Conservation (phyloP, 164 flowering plant genomes). For the Umbellularia californica region DNA sequence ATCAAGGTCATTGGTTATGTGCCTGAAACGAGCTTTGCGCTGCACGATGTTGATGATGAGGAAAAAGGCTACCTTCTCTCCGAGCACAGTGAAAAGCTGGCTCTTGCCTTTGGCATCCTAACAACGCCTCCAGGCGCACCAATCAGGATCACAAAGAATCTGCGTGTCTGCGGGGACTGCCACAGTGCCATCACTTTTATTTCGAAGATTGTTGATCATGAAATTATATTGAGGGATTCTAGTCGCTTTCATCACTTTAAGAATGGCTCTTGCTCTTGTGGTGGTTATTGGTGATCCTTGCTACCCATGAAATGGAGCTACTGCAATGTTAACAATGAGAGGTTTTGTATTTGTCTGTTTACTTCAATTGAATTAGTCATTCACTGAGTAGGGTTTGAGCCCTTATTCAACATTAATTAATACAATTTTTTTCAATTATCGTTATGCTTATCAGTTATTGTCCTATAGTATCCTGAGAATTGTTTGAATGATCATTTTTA, state of each 20-base stretch:
- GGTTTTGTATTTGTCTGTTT: too few species aligned
- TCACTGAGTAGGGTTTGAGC: too few species aligned
- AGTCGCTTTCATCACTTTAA: constrained; percentile 84
- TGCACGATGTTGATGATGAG: constrained; percentile 86
- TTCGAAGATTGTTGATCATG: constrained; percentile 61
- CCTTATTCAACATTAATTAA: too few species aligned
- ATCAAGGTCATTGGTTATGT: constrained; percentile 64
- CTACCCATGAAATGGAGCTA: too few species aligned
- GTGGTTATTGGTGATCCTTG: constrained; percentile 58
- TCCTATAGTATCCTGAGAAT: too few species aligned
- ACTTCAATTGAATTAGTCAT: too few species aligned
- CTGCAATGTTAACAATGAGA: too few species aligned
- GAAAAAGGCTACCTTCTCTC: constrained; percentile 66
- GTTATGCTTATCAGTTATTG: too few species aligned
- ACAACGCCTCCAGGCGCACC: constrained; percentile 51
- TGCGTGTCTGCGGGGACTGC: constrained; percentile 82
- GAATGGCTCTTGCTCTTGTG: constrained; percentile 73
- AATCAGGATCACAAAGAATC: constrained; percentile 72
- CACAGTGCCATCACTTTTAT: constrained; percentile 61
- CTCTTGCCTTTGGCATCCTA: constrained; percentile 74
- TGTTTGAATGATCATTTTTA: too few species aligned
- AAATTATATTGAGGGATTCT: constrained; percentile 67
- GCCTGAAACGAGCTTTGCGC: constrained; percentile 68
- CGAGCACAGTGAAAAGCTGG: constrained; percentile 85
- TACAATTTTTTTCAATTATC: too few species aligned